Base-by-base conservation (phyloP, 352 stramenopile species). In the Elongisporangium prolatum region DNA sequence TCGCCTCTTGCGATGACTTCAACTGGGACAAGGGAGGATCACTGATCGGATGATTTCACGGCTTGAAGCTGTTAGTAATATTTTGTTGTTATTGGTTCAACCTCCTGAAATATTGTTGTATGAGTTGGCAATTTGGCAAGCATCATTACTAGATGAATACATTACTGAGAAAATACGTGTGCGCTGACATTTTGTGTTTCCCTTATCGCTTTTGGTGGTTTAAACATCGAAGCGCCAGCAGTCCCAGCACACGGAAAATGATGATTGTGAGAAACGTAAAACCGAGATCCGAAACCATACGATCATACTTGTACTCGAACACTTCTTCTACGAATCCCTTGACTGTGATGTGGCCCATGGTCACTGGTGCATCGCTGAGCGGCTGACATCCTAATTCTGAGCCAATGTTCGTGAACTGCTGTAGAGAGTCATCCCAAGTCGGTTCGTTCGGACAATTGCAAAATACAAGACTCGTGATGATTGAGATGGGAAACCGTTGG, bases 401-500 rank as follows among this genome's bases (percentile, higher is more conserved):
- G 38, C 51, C 52, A 4, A 55, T 47, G 38, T 65, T 57, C 44
- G 65, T 61, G 48, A 49, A 69, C 38, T 55, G 44, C 50, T 62
- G 52, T 6, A 54, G 28, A 21, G 51, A 34, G 20, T 60, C 51
- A 28, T 70, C 56, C 28, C 52, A 67, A 51, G 51, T 64, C 10
- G 64, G 55, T 21, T 63, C 52, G 17, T 63, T 22, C 1, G 57
- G 57, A 17, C 57, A 63, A 50, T 63, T 25, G 25, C 51, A 57
- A 21, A 63, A 63, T 13, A 50, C 24, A 9, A 63, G 48, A 8
- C 50, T 25, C 17, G 57, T 48, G 10, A 63, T 24, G 18, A 63
- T 25, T 11, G 54, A 59, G 24, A 71, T 49, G 37, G 40, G 53
- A 48, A 66, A 83, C 10, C 71, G 59, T 38, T 77, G 65, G 28